Evolutionary conservation across 192 early-diverging fungal genomes (phyloP).

Genomic region (Entomortierella lignicola): DNA sequence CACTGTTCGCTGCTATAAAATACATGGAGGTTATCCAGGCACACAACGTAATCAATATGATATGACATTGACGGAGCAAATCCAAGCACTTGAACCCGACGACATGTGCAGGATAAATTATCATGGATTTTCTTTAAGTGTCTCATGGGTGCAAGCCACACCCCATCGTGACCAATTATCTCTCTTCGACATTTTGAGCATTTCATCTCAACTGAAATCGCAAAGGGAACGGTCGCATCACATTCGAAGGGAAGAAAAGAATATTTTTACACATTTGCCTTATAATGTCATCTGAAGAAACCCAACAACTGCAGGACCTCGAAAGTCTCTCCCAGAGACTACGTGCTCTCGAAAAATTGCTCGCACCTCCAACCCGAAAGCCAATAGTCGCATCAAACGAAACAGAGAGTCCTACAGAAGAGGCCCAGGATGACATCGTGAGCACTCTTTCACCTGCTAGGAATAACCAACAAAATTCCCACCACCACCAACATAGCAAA

Average conservation of each 20-base stretch:
- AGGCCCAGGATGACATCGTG: constrained; percentile 21
- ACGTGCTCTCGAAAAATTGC: constrained; percentile 26
- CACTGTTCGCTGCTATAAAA: no score
- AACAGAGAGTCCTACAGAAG: constrained; percentile 29
- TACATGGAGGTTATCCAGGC: no score
- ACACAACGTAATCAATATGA: no score
- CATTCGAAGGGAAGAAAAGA: no score
- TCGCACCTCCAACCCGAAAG: constrained; percentile 7
- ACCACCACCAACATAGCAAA: constrained; percentile 5
- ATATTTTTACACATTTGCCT: background rate
- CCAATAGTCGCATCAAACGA: constrained; percentile 1
- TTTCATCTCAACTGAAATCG: no score
- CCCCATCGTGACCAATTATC: no score
- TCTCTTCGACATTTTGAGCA: no score
- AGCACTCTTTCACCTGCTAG: constrained; percentile 13
- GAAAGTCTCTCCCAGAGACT: constrained; percentile 42
- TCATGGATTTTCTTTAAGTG: no score
- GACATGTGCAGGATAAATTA: no score
- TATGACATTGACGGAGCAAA: no score
- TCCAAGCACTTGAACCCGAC: no score
- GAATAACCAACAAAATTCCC: background rate
- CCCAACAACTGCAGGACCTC: constrained; percentile 38
- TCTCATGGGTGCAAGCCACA: no score
- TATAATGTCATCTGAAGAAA: background rate
- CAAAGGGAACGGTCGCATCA: background rate